Percentiles rank a stretch among this genome's conserved stretches.
Evolutionary conservation across 2,329 filamentous ascomycete genomes (phyloP).

Genomic region (Aspergillus hiratsukae): DNA sequence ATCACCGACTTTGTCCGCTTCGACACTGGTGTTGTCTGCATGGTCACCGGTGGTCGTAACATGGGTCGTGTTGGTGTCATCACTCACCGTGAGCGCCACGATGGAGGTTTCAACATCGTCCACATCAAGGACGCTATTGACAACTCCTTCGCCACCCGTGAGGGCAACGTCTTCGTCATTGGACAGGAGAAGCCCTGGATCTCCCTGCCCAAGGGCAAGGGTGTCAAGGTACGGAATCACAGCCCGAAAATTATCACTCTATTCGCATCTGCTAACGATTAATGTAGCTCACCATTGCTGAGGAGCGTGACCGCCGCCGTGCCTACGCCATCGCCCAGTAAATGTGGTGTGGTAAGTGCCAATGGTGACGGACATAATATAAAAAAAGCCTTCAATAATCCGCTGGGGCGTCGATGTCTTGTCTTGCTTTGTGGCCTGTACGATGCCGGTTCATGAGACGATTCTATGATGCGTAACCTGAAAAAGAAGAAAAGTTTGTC

Average conservation of each 20-base stretch:
- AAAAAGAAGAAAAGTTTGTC: constrained; percentile 19
- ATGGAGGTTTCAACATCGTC: constrained; percentile 99
- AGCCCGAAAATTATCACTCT: neutral
- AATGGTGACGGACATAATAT: constrained; percentile 17
- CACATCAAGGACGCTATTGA: constrained; percentile 99
- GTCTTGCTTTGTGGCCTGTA: constrained; percentile 35
- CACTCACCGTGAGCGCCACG: constrained; percentile 99
- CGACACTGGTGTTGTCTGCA: constrained; percentile 95
- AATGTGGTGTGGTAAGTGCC: constrained; percentile 25
- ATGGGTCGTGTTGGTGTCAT: constrained; percentile 99
- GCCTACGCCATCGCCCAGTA: constrained; percentile 58
- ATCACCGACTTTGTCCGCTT: constrained; percentile 98
- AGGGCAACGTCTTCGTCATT: constrained; percentile 99
- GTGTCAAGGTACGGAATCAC: constrained; percentile 69
- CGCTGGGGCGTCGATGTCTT: constrained; percentile 32
- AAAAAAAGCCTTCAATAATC: constrained; percentile 26
- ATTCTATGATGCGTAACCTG: constrained; percentile 17
- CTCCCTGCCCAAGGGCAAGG: constrained; percentile 99
- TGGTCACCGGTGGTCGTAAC: constrained; percentile 99
- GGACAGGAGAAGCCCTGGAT: constrained; percentile 99
- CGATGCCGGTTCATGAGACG: constrained; percentile 26
- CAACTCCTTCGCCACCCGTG: constrained; percentile 99
- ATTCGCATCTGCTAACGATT: constrained; percentile 16
- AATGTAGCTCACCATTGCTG: constrained; percentile 79
- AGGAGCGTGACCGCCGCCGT: constrained; percentile 97